Evolutionary conservation across 1,284 basidiomycete genomes (phyloP), one percentile per base, ranked within the genome.

Genomic region (Coniferiporia sulphurascens): DNA sequence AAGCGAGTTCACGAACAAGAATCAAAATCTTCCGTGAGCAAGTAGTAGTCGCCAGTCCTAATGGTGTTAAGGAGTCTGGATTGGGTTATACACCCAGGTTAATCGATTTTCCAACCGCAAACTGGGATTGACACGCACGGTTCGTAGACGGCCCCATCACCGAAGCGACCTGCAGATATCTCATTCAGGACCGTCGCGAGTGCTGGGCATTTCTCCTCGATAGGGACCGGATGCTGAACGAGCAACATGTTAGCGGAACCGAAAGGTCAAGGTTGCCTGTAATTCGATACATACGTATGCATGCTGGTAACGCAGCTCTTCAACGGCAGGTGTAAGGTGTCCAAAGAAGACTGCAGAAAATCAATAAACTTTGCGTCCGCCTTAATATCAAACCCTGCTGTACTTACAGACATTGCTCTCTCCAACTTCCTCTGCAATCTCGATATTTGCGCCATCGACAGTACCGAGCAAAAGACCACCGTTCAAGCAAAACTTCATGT

Each of bases 401-500:
- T 54, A 83, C 86, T 74, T 67, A 87, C 86, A 88, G 68, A 78
- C 83, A 69, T 88, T 86, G 64, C 81, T 79, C 64, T 86, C 84
- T 35, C 88, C 86, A 36, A 87, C 87, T 72, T 95, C 93, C 70
- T 96, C 92, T 1, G 91, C 93, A 65, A 97, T 96, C 75, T 96
- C 94, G 62, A 96, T 93, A 70, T 95, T 95, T 21, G 94, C 95
- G 62, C 95, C 95, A 72, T 97, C 91, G 62, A 90, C 87, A 35
- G 88, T 90, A 32, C 87, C 88, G 51, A 89, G 73, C 4, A 95
- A 77, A 50, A 96, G 75, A n/a, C 92, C 93, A 51, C 94, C 93
- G 67, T 94, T 95, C 51, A 93, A 70, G 68, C 87, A 87, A 76
- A 91, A 90, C 77, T 97, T 96, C 93, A 96, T 96, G 79, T 96